These are phyloP conservation scores for Aspergillus haitiensis DNA, from an alignment of 495 filamentous ascomycete species.

Conservation along the genomic window DNA sequence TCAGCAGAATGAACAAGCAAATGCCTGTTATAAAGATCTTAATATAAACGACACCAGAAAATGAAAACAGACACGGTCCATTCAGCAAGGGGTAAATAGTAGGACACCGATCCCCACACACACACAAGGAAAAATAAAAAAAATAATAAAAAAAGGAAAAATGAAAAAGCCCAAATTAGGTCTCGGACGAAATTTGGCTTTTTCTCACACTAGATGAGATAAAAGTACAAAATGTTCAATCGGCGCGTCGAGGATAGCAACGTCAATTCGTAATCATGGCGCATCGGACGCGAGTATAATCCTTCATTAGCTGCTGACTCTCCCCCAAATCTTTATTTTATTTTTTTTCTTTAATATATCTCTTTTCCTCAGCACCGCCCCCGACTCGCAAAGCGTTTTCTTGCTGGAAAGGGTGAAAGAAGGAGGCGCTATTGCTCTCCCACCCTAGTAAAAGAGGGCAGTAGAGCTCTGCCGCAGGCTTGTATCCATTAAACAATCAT, in stretches of 20 bases:
- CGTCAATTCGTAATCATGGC: constrained; percentile 29
- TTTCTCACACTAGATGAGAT: constrained; percentile 18
- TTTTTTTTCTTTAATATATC: neutral
- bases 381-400: neutral
- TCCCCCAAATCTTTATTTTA: neutral
- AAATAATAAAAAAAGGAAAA: too few relatives aligned
- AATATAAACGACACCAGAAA: constrained; percentile 12
- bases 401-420: neutral
- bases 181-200: constrained; percentile 12
- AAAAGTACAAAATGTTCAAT: constrained; percentile 27
- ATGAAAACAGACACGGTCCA: constrained; percentile 13
- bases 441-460: too few relatives aligned
- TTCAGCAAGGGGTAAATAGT: constrained; percentile 8
- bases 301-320: constrained; percentile 13
- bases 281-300: constrained; percentile 18
- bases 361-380: neutral
- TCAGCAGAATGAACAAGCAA: constrained; percentile 5
- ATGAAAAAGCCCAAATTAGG: constrained; percentile 9
- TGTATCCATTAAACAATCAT: constrained; percentile 78
- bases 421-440: neutral
- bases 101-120: neutral
- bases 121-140: too few relatives aligned
- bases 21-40: constrained; percentile 2
- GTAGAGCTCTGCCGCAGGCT: too few relatives aligned
- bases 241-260: constrained; percentile 21